Conservation (phyloP, 1,139 yeast species). For the Magnusiomyces suaveolens region DNA sequence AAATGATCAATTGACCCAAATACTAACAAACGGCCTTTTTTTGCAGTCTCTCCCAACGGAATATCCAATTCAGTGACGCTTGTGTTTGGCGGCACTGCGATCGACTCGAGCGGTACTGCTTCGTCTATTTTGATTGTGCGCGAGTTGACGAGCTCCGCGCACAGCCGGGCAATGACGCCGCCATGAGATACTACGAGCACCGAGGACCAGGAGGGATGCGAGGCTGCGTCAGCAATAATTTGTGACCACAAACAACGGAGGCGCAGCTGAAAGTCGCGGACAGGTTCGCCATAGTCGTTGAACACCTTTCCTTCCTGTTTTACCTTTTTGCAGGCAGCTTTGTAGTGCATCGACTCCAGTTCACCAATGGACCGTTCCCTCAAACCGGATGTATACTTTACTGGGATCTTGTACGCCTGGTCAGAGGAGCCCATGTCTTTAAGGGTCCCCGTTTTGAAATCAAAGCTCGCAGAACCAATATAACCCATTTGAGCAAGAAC, state of each 20-base stretch:
- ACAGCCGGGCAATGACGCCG: constrained; percentile 62
- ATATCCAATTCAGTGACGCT: constrained; percentile 6
- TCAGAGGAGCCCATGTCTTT: constrained; percentile 15
- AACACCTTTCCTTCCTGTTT: constrained; percentile 38
- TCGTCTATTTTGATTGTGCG: constrained; percentile 2
- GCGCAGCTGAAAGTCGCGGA: constrained; percentile 40
- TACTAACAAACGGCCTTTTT: background rate
- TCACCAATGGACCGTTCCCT: constrained; percentile 79
- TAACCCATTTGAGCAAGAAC: constrained; percentile 14
- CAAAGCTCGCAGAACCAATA: background rate
- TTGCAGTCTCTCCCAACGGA: background rate
- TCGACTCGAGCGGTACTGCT: background rate
- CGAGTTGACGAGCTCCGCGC: constrained; percentile 10
- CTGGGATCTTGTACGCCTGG: constrained; percentile 10
- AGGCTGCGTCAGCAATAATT: constrained; percentile 35
- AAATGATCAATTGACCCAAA: constrained; percentile 4
- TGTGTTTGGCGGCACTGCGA: constrained; percentile 9
- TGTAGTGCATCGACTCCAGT: constrained; percentile 62
- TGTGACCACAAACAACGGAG: constrained; percentile 42
- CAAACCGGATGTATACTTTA: constrained; percentile 35
- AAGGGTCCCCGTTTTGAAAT: constrained; percentile 9
- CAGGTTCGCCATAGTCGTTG: constrained; percentile 49
- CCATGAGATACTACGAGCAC: constrained; percentile 74
- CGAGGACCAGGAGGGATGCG: constrained; percentile 28
- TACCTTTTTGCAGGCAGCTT: constrained; percentile 55